Evolutionary conservation across 2,329 filamentous ascomycete genomes (phyloP).

Genomic region (Neofusicoccum parvum): DNA sequence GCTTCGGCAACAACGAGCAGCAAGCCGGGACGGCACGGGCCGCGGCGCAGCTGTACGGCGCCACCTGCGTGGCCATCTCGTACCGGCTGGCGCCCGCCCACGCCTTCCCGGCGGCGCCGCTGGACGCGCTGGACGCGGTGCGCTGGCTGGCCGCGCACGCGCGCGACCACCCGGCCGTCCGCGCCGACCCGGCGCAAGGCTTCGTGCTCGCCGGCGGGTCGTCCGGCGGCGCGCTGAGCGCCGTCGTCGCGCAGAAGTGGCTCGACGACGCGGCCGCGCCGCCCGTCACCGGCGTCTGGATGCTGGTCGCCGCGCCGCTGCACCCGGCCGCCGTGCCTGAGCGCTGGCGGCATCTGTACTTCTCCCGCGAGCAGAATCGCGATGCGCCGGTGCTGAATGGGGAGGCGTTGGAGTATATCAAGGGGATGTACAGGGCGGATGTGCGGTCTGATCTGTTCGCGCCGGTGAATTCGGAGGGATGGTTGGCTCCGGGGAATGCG

Average conservation of each 20-base stretch:
- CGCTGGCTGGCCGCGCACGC: conserved; percentile 30
- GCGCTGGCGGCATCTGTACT: background rate
- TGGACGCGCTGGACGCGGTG: conserved; percentile 37
- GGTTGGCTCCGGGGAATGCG: background rate
- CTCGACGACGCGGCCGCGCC: background rate
- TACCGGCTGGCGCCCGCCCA: conserved; percentile 42
- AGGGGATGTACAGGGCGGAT: conserved; percentile 8
- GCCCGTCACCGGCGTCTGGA: conserved; percentile 3
- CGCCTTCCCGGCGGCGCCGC: conserved; percentile 37
- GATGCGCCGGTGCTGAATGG: conserved; percentile 14
- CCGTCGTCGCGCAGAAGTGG: conserved; percentile 3
- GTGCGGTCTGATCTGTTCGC: background rate
- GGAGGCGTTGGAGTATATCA: background rate
- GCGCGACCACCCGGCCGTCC: background rate
- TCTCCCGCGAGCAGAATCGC: conserved; percentile 9
- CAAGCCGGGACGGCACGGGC: background rate
- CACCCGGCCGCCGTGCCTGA: background rate
- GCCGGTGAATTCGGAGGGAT: conserved; percentile 9
- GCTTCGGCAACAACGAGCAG: conserved; percentile 11
- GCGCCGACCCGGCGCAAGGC: background rate
- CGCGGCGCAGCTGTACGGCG: background rate
- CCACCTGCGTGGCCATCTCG: conserved; percentile 34
- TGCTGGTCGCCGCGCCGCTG: background rate
- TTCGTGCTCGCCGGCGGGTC: conserved; percentile 5
- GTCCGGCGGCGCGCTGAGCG: background rate